phyloP scores from a whole-genome alignment of 352 stramenopile genomes.

The Phytophthora citricola region DNA sequence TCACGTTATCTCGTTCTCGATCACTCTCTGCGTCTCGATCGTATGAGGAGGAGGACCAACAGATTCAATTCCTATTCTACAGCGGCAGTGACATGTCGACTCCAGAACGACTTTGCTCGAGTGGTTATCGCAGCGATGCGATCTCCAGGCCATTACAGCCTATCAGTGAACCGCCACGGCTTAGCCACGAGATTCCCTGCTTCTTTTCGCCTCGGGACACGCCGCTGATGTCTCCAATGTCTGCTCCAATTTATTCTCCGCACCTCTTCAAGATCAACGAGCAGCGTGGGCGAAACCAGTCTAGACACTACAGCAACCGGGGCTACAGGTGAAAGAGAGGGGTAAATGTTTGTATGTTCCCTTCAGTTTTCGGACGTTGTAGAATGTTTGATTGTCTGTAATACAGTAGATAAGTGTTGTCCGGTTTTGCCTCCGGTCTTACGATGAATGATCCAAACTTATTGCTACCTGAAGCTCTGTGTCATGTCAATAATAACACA shows the following conservation, averaged over 20 bases:
- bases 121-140: slow-evolving; percentile 28
- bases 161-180: slow-evolving; percentile 25
- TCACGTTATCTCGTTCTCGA: slow-evolving; percentile 26
- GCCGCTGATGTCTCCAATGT: slow-evolving; percentile 28
- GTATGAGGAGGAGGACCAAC: slow-evolving; percentile 29
- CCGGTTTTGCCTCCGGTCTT: too few species aligned
- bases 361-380: too few species aligned
- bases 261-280: slow-evolving; percentile 43
- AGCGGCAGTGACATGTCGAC: slow-evolving; percentile 44
- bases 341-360: neutral
- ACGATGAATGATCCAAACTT: too few species aligned
- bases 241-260: slow-evolving; percentile 33
- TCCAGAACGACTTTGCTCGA: slow-evolving; percentile 6
- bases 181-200: slow-evolving; percentile 48
- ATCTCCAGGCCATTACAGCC: slow-evolving; percentile 25
- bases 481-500: too few species aligned
- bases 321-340: slow-evolving; percentile 27
- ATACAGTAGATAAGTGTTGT: neutral
- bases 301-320: slow-evolving; percentile 19
- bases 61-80: slow-evolving; percentile 56
- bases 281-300: slow-evolving; percentile 13
- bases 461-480: too few species aligned
- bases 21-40: slow-evolving; percentile 1
- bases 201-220: slow-evolving; percentile 54
- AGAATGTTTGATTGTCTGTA: neutral